A percentile compares a stretch with the other conserved stretches of the same genome.
These are phyloP conservation scores for Eucalyptus virginea DNA, from an alignment of 345 rosid species.

Conservation along the genomic window DNA sequence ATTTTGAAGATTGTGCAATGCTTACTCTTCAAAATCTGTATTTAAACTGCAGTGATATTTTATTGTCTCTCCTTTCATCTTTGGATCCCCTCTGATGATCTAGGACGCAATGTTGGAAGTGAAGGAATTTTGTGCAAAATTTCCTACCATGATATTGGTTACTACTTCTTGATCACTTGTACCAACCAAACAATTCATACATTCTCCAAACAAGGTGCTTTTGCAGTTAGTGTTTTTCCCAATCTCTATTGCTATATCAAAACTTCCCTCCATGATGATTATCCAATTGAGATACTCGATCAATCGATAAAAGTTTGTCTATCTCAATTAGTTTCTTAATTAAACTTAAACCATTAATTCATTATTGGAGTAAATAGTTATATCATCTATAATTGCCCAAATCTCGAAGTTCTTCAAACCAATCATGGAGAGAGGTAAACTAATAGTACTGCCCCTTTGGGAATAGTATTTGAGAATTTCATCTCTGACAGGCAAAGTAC, in stretches of 20 bases:
- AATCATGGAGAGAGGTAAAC: neutral
- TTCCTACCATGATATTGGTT: neutral
- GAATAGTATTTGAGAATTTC: neutral
- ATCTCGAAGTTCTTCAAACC: neutral
- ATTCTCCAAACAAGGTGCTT: neutral
- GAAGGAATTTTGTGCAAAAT: neutral
- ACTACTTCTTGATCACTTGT: neutral
- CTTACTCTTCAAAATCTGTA: neutral
- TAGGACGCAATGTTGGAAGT: neutral
- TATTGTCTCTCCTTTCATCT: neutral
- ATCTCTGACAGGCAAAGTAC: neutral
- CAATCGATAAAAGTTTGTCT: neutral
- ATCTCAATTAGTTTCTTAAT: neutral
- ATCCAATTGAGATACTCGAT: neutral
- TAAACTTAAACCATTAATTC: neutral
- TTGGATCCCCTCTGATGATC: slow-evolving; percentile 1
- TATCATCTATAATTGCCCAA: neutral
- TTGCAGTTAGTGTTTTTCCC: neutral
- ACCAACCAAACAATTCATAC: neutral
- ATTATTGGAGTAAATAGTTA: neutral
- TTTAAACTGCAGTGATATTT: neutral
- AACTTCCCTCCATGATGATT: neutral
- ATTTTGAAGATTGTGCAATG: neutral
- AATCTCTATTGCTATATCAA: neutral
- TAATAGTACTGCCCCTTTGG: neutral